phyloP scores from a whole-genome alignment of 139 green algal species.

The Volvox reticuliferus region DNA sequence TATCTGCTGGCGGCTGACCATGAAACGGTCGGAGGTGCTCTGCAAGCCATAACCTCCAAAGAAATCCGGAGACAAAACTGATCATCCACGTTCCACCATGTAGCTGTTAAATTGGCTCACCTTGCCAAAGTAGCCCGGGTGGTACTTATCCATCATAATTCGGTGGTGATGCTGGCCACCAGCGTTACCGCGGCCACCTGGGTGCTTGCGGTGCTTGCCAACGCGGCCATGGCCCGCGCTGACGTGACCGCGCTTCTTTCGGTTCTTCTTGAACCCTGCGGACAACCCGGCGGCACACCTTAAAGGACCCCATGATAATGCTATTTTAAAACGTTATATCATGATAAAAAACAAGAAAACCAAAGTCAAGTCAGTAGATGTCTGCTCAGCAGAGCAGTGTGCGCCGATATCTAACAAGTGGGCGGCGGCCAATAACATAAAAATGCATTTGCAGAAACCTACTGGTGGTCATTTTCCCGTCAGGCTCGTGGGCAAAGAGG shows the following conservation, averaged over 20 bases:
- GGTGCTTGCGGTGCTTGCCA: constrained; percentile 99
- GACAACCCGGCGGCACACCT: background rate
- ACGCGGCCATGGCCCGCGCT: constrained; percentile 97
- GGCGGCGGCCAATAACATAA: background rate
- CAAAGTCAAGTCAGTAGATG: background rate
- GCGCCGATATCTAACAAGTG: background rate
- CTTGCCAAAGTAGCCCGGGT: constrained; percentile 98
- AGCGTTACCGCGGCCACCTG: constrained; percentile 97
- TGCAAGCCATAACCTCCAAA: too few relatives aligned
- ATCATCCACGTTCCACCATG: background rate
- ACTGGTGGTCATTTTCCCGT: constrained; percentile 51
- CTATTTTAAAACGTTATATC: background rate
- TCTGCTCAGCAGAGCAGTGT: background rate
- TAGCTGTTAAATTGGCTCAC: constrained; percentile 57
- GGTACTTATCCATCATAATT: constrained; percentile 99
- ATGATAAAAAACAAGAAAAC: background rate
- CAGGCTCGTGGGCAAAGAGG: constrained; percentile 43
- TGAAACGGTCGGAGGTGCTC: too few relatives aligned
- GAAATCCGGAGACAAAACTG: background rate
- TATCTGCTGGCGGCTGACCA: too few relatives aligned
- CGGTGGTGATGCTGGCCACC: constrained; percentile 99
- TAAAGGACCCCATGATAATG: background rate
- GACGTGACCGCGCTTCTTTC: constrained; percentile 99
- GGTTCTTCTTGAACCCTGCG: constrained; percentile 92
- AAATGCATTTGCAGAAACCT: background rate